Evolutionary conservation across 2,329 filamentous ascomycete genomes (phyloP).

Genomic region (Pseudogymnoascus sp.): DNA sequence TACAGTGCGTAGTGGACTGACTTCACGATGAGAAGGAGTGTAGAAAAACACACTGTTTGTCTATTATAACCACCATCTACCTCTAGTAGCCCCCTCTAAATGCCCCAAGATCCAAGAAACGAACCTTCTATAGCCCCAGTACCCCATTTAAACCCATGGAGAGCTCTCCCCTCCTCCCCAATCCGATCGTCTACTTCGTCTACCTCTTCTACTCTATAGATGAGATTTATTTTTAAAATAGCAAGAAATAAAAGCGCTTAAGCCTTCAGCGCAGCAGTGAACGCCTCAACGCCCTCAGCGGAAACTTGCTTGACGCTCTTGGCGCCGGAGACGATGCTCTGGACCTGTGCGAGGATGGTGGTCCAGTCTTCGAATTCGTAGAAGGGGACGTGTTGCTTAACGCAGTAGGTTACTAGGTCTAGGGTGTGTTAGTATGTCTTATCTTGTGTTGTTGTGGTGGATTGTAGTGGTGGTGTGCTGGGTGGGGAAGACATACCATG

Average conservation of each 20-base stretch:
- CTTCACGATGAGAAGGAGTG: neutral
- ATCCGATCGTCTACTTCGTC: neutral
- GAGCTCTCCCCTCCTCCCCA: neutral
- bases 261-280: conserved; percentile 10
- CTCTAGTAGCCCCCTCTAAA: neutral
- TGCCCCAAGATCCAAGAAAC: neutral
- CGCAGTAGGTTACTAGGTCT: conserved; percentile 85
- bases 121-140: neutral
- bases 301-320: conserved; percentile 64
- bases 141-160: neutral
- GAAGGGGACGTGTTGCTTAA: conserved; percentile 76
- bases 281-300: conserved; percentile 24
- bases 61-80: neutral
- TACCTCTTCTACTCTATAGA: neutral
- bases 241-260: neutral
- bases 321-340: conserved; percentile 68
- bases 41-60: neutral
- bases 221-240: neutral
- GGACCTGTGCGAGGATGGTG: conserved; percentile 65
- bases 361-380: conserved; percentile 81
- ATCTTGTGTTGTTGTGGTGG: neutral
- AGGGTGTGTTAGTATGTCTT: conserved; percentile 11
- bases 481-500: conserved; percentile 54
- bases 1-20: neutral
- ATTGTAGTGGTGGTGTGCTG: conserved; percentile 12